Base-by-base conservation (phyloP, 331 rosid genomes). In the Stylosanthes scabra region DNA sequence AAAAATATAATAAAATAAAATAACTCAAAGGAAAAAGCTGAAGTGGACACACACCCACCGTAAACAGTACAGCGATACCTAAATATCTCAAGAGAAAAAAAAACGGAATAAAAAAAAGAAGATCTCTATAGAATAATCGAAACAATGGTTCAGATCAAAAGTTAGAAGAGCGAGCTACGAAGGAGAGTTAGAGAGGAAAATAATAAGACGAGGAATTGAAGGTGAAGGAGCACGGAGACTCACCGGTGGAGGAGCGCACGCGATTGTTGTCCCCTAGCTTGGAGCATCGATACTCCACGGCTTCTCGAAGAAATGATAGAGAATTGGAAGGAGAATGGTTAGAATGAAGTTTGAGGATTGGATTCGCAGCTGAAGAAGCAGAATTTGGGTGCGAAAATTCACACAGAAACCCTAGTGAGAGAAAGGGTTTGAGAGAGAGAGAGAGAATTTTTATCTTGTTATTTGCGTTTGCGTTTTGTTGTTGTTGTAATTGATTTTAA, bases 391-490 rank as follows among this genome's bases (percentile, higher is more conserved):
- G 94, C 87, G 90, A 83, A 85, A 59, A 67, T 0, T 34, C 69
- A 54, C 65, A 16, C 27, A 59, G 64, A 88, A 88, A 86, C 90
- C 93, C 90, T 88, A 88, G 86, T 77, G 87, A 83, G 87, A 81
- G 81, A 63, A n/a, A 88, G 63, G 78, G 81, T 64, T 81, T 83
- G 5, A n/a, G 11, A 45, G 59, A 49, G 42, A 13, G 46, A 37
- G 56, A 57, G 14, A 34, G 39, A 34, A 34, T 34, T 34, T 34
- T 34, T 34, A 34, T 34, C 39, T 34, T 34, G 39, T 6, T 34
- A 56, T 42, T 34, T 34, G 39, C 39, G 39, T 34, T 34, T 34
- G 39, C 4, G 39, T 34, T 20, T n/a, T n/a, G n/a, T n/a, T 9
- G 39, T 34, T 34, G 39, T 34, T 34, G 39, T 34, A 34, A 34